Percentiles rank a stretch among this genome's conserved stretches.
phyloP scores from a whole-genome alignment of 129 eudicot genomes.

The Heracleum sosnowskyi region DNA sequence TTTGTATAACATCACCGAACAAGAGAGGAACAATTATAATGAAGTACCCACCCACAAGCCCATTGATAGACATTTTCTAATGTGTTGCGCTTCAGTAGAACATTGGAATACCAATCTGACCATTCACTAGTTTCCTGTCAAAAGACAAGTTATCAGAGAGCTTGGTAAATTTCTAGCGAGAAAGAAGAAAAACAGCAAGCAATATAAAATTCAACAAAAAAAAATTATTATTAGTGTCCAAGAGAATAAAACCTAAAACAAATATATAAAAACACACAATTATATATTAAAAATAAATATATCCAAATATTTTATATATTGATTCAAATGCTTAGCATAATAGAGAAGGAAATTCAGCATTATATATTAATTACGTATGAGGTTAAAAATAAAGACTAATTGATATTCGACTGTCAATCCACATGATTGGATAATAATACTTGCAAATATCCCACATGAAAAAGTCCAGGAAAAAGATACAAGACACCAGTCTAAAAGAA shows the following conservation, averaged over 20 bases:
- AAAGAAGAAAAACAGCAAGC: neutral
- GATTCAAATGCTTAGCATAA: neutral
- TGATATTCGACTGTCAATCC: neutral
- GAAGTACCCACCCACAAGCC: conserved; percentile 85
- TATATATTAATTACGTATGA: neutral
- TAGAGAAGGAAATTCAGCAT: neutral
- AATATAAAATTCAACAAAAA: neutral
- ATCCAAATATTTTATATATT: too few species aligned
- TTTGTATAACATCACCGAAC: neutral
- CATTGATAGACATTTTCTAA: conserved; percentile 88
- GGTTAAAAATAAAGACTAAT: neutral
- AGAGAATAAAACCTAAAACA: neutral
- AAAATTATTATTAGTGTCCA: neutral
- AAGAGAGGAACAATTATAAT: neutral
- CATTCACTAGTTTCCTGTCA: conserved; percentile 81
- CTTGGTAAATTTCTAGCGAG: neutral
- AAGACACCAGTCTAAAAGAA: neutral
- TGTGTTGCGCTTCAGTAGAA: conserved; percentile 68
- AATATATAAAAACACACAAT: neutral
- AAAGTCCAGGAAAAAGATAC: neutral
- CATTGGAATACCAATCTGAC: conserved; percentile 87
- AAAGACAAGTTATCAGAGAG: neutral
- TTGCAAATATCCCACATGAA: neutral
- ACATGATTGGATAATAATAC: neutral
- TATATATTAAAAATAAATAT: too few species aligned